Evolutionary conservation across 164 flowering plant genomes (phyloP), one percentile per base, ranked within the genome.

Genomic region (Berberis thunbergii): DNA sequence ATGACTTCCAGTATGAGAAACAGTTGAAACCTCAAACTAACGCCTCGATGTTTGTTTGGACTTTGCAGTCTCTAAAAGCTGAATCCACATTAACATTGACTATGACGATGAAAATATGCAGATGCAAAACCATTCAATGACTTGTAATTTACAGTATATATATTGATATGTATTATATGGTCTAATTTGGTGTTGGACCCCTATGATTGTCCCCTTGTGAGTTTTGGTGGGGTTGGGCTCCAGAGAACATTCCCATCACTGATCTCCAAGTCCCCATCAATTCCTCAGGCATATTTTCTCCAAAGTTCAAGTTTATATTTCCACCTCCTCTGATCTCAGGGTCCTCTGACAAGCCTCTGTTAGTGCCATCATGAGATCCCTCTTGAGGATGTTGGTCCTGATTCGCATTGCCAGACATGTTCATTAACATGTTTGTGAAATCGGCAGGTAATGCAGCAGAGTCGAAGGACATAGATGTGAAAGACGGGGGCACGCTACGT

Each of bases 241-340:
- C 83, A 3, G 89, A 70, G 65, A 91, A 82, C 91, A 86, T 87
- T 48, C 72, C 83, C 92, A 89, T 82, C 68, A 87, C 73, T 45
- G 88, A 84, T 74, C 91, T 79, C 70, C 78, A 65, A 38, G 89
- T 78, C 39, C 89, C 86, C 41, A 79, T 59, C 39, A 89, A 26
- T 2, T 87, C 91, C 67, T 78, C 83, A 1, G 94, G 84, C 69
- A 80, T 70, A 48, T 78, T 69, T 26, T 79, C 84, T 45, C 77
- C 81, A n/a, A 89, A 57, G 67, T 79, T 80, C 48, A 88, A 8
- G 65, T 60, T 80, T 57, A 85, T 65, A 67, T 79, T 85, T 7
- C 89, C 88, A 13, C 69, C 84, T 1, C 78, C 53, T 73, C 79
- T 75, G 42, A 79, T 70, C 43, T 71, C 90, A n/a, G 87, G 83